Percentiles rank a stretch among this genome's conserved stretches.
These are phyloP conservation scores for Cercospora sp. DNA, from an alignment of 2,329 filamentous ascomycete species.

Conservation along the genomic window DNA sequence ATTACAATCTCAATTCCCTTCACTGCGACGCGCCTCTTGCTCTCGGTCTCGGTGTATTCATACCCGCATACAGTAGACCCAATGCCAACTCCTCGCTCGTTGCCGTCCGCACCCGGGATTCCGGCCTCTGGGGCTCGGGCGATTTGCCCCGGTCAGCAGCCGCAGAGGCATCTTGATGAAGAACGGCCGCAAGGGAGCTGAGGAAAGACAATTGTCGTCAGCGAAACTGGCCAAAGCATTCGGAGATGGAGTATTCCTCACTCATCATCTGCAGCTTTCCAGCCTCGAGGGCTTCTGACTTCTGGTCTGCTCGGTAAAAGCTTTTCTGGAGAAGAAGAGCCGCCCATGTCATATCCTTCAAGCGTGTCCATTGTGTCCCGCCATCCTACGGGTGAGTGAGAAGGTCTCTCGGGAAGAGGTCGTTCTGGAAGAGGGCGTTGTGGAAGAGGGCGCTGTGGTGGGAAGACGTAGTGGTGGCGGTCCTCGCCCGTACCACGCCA, in stretches of 20 bases:
- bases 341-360: not conserved
- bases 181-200: not conserved
- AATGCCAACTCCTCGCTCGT: constrained; percentile 8
- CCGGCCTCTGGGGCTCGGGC: not conserved
- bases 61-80: not conserved
- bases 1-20: not conserved
- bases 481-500: constrained; percentile 3
- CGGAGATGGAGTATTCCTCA: constrained; percentile 2
- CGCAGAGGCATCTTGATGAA: not conserved
- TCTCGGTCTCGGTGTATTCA: not conserved
- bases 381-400: constrained; percentile 2
- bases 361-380: not conserved
- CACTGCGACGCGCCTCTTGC: not conserved
- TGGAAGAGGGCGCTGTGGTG: constrained; percentile 9
- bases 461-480: not conserved
- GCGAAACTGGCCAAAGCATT: not conserved
- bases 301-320: not conserved
- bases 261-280: constrained; percentile 5
- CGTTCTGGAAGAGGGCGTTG: not conserved
- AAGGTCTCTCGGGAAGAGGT: constrained; percentile 4
- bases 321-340: not conserved
- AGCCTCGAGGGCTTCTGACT: constrained; percentile 4
- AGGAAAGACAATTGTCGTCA: not conserved
- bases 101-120: not conserved
- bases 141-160: not conserved